phyloP scores from a whole-genome alignment of 345 rosid genomes.

The Hibiscus mutabilis region DNA sequence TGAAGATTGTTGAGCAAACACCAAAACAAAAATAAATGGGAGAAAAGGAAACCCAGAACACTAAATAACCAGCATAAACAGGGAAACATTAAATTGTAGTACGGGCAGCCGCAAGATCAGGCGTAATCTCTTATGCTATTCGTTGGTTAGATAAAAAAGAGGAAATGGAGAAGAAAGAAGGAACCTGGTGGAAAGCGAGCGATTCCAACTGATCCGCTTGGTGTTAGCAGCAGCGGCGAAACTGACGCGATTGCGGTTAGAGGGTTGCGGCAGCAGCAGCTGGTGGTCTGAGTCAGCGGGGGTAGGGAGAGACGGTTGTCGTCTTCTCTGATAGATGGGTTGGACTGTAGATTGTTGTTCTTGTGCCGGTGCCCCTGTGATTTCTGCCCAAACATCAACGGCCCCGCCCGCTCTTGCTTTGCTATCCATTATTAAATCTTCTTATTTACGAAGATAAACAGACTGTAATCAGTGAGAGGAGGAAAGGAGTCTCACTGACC shows the following conservation, averaged over 20 bases:
- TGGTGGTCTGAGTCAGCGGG: slow-evolving; percentile 13
- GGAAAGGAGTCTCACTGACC: too few species aligned
- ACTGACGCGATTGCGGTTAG: slow-evolving; percentile 37
- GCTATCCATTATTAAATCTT: not conserved
- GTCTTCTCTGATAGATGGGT: slow-evolving; percentile 48
- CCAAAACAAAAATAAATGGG: not conserved
- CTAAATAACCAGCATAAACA: not conserved
- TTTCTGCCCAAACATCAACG: not conserved
- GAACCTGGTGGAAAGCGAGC: slow-evolving; percentile 87
- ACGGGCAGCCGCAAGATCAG: not conserved
- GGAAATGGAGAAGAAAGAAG: not conserved
- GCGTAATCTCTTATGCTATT: too few species aligned
- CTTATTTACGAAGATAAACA: not conserved
- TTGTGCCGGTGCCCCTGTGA: not conserved
- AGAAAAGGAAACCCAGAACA: not conserved
- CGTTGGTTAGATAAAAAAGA: not conserved
- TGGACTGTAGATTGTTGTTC: slow-evolving; percentile 10
- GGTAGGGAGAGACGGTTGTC: slow-evolving; percentile 16
- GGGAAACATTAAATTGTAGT: not conserved
- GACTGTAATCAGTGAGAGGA: not conserved
- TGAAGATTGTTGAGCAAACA: not conserved
- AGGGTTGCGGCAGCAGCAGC: slow-evolving; percentile 13
- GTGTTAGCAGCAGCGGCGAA: slow-evolving; percentile 35
- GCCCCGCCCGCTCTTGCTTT: not conserved
- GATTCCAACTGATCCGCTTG: slow-evolving; percentile 84